Percentiles rank a stretch among this genome's conserved stretches.
These are phyloP conservation scores for Megacollybia marginata DNA, from an alignment of 768 basidiomycete species.

Conservation along the genomic window DNA sequence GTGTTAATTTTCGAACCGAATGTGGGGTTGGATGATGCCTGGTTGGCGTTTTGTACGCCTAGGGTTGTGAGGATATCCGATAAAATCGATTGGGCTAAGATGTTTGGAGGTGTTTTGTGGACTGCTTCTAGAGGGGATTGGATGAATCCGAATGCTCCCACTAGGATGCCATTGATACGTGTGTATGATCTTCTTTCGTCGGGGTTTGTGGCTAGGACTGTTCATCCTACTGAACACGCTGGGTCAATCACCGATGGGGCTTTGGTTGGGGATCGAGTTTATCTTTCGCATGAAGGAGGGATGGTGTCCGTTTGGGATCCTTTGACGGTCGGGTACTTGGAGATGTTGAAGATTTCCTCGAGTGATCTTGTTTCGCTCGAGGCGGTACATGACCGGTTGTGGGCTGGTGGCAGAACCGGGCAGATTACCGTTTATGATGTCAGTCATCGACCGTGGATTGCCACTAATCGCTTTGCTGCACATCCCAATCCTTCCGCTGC, in stretches of 20 bases:
- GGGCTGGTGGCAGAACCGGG: conserved; percentile 84
- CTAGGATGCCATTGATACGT: conserved; percentile 65
- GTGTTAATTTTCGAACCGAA: conserved; percentile 62
- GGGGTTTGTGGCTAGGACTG: conserved; percentile 43
- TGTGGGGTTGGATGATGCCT: conserved; percentile 18
- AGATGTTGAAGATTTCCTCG: conserved; percentile 71
- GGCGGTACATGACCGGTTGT: conserved; percentile 77
- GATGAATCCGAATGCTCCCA: conserved; percentile 26
- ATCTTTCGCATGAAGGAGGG: conserved; percentile 90
- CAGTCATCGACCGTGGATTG: conserved; percentile 66
- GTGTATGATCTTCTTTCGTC: conserved; percentile 72
- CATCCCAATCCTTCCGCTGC: conserved; percentile 30
- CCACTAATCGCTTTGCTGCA: conserved; percentile 85
- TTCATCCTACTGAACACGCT: conserved; percentile 61
- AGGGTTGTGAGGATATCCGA: conserved; percentile 67
- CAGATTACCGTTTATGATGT: conserved; percentile 79
- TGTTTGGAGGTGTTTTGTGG: conserved; percentile 79
- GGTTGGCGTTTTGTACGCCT: conserved; percentile 42
- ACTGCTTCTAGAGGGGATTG: conserved; percentile 56
- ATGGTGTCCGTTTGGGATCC: conserved; percentile 81
- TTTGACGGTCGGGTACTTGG: conserved; percentile 56
- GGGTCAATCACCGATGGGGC: conserved; percentile 83
- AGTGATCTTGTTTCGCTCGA: conserved; percentile 80
- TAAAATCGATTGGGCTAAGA: conserved; percentile 71
- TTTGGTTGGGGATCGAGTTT: conserved; percentile 67